Conservation (phyloP, 2,329 filamentous ascomycete genomes). For the Alternaria arbusti region DNA sequence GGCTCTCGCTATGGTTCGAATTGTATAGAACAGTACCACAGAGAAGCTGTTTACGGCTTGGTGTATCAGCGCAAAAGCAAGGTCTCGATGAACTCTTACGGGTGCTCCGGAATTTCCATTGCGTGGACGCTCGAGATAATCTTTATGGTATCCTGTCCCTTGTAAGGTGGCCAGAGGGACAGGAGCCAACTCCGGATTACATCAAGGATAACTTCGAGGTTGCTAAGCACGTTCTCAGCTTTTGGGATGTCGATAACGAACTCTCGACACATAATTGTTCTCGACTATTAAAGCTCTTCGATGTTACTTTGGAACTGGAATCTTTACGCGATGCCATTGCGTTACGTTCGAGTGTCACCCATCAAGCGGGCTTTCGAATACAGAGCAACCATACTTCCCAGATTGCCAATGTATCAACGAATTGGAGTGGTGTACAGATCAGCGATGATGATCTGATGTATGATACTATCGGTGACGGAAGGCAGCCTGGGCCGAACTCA, state of each 20-base stretch:
- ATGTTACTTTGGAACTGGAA: background rate
- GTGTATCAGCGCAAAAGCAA: background rate
- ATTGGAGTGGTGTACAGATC: rapidly evolving
- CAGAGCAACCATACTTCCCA: rapidly evolving
- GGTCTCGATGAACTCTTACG: rapidly evolving
- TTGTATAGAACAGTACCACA: rapidly evolving
- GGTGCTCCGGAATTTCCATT: rapidly evolving
- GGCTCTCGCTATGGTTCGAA: rapidly evolving
- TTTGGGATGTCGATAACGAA: too few relatives aligned
- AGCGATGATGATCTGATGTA: too few relatives aligned
- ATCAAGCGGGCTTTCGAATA: background rate
- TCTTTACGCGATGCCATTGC: background rate
- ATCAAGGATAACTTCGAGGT: background rate
- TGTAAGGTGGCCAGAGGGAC: background rate
- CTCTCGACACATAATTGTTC: too few relatives aligned
- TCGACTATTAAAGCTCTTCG: background rate
- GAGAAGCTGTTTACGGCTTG: background rate
- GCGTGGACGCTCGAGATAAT: background rate
- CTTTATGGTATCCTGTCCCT: background rate
- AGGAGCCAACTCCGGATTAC: background rate
- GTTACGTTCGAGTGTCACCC: background rate
- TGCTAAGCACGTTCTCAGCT: background rate
- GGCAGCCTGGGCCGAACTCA: too few relatives aligned
- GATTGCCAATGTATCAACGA: rapidly evolving
- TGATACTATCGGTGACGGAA: too few relatives aligned